phyloP scores from a whole-genome alignment of 177 flowering plant species.

The Vitis hybrid region DNA sequence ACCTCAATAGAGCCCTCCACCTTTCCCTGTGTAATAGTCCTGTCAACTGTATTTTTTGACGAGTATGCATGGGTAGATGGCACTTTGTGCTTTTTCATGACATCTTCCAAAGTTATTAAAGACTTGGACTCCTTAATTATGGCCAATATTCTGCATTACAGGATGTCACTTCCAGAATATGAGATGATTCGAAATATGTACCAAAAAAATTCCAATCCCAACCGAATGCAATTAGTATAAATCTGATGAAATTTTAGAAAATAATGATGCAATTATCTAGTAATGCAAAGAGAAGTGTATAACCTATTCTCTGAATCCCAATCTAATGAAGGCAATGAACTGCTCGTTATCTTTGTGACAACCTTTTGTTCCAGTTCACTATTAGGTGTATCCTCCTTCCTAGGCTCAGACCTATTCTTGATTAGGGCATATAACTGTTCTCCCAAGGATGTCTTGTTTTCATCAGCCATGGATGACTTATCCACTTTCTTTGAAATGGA shows the following conservation, averaged over 20 bases:
- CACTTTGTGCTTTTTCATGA: slow-evolving; percentile 29
- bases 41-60: slow-evolving; percentile 36
- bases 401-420: slow-evolving; percentile 20
- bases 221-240: too few relatives aligned
- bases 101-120: slow-evolving; percentile 43
- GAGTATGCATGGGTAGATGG: slow-evolving; percentile 50
- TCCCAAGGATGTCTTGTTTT: slow-evolving; percentile 24
- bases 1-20: slow-evolving; percentile 76
- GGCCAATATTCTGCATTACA: slow-evolving; percentile 42
- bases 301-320: slow-evolving; percentile 52
- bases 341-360: slow-evolving; percentile 16
- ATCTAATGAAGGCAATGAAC: slow-evolving; percentile 30
- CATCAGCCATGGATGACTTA: slow-evolving; percentile 15
- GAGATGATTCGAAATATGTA: background rate
- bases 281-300: background rate
- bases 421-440: slow-evolving; percentile 12
- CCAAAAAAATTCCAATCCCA: background rate
- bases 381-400: slow-evolving; percentile 11
- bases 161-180: slow-evolving; percentile 7
- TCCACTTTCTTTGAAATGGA: slow-evolving; percentile 10
- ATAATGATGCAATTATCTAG: background rate
- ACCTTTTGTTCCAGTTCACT: slow-evolving; percentile 13
- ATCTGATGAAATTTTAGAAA: background rate
- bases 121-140: slow-evolving; percentile 43
- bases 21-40: slow-evolving; percentile 64